Base-by-base conservation (phyloP, 441 rosid genomes). In the Aquilaria agallochum region DNA sequence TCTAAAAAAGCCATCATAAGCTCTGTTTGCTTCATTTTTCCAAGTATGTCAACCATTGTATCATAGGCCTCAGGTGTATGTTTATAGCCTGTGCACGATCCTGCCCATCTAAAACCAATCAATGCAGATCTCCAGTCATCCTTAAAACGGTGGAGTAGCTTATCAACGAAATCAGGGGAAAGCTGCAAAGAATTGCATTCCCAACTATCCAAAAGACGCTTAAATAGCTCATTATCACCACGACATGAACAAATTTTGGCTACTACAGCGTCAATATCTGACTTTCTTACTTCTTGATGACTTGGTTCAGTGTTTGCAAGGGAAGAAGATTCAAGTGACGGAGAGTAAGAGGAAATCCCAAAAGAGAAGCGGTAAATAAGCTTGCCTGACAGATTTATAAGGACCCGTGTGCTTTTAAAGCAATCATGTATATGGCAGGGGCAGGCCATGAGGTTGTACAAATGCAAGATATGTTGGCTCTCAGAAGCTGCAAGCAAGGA, bases 61-160 rank as follows among this genome's bases (percentile, higher is more conserved):
- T 88, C 95, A 33, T 58, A 85, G 5, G 77, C 68, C 47, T 82
- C 93, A 2, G 46, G 64, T 0, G 78, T 60, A 62, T 70, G 88
- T 53, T 70, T 59, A 65, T 83, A 80, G 9, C 76, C 84, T 36
- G 73, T 63, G 30, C 78, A 67, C 57, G 82, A 69, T 53, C 68
- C 83, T 1, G 89, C 89, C 98, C 96, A 92, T 74, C 71, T 79
- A 67, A 90, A 80, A 30, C 81, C 77, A 48, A 86, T 95, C 65
- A 86, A 53, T 0, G 96, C 89, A 27, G 92, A 86, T 79, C 73
- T 90, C 97, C 97, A 90, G 59, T 89, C 94, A 65, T 90, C 89
- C 78, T 78, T 79, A 73, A 86, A 92, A 66, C 87, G 75, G 34
- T 63, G 66, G 12, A 92, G 86, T 72, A 92, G 64, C 75, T 74